These are phyloP conservation scores for Psidium guajava DNA, from an alignment of 345 rosid species.

Conservation along the genomic window DNA sequence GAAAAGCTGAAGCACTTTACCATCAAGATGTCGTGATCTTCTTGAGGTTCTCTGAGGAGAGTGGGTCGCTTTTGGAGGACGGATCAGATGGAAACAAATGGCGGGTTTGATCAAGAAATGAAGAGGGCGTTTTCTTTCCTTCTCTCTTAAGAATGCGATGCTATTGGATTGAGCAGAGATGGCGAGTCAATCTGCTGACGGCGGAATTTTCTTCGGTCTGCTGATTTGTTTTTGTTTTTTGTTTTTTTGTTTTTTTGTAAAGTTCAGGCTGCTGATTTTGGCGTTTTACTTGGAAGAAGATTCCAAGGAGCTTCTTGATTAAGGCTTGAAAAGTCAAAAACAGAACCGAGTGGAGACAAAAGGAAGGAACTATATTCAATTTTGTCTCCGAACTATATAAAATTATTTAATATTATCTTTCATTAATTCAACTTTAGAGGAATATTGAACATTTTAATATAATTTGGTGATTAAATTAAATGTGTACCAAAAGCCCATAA, in stretches of 20 bases:
- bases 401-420: too few relatives aligned
- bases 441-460: too few relatives aligned
- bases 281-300: not conserved
- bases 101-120: not conserved
- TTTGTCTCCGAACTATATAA: too few relatives aligned
- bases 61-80: not conserved
- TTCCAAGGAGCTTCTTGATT: not conserved
- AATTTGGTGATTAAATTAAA: too few relatives aligned
- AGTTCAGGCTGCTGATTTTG: not conserved
- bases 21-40: not conserved
- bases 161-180: not conserved
- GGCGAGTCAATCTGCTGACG: not conserved
- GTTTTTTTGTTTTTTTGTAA: too few relatives aligned
- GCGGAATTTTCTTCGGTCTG: not conserved
- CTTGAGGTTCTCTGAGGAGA: not conserved
- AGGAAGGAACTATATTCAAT: too few relatives aligned
- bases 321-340: not conserved
- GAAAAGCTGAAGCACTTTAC: constrained; percentile 54
- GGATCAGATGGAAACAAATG: not conserved
- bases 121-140: not conserved
- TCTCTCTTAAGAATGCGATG: not conserved
- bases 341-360: not conserved
- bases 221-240: too few relatives aligned
- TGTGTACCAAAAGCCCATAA: too few relatives aligned
- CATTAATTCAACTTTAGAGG: too few relatives aligned